phyloP scores from a whole-genome alignment of 1,284 basidiomycete genomes.

The Chalciporus sp. region DNA sequence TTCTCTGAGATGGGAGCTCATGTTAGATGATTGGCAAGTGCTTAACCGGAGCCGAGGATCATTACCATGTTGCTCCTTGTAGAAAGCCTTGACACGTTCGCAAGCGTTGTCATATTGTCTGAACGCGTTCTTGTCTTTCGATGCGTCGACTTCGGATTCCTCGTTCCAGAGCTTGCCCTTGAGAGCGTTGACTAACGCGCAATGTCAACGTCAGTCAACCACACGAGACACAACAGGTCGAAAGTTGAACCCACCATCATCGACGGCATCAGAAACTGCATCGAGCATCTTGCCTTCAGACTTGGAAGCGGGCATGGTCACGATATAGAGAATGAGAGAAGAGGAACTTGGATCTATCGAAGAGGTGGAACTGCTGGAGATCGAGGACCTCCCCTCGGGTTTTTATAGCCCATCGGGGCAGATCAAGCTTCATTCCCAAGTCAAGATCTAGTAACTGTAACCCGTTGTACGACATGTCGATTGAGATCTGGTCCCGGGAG shows the following conservation, averaged over 20 bases:
- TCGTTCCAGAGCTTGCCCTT: conserved; percentile 65
- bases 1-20: conserved; percentile 54
- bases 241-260: conserved; percentile 55
- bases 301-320: conserved; percentile 29
- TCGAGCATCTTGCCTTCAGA: conserved; percentile 52
- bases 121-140: conserved; percentile 80
- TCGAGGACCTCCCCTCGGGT: neutral
- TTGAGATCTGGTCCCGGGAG: neutral
- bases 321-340: neutral
- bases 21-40: conserved; percentile 3
- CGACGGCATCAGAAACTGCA: conserved; percentile 71
- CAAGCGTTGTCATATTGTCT: conserved; percentile 79
- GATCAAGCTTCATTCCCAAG: neutral
- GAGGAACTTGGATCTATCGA: neutral
- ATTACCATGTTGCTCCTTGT: conserved; percentile 84
- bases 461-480: neutral
- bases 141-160: conserved; percentile 65
- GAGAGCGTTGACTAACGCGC: conserved; percentile 60
- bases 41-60: neutral
- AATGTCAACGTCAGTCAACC: neutral
- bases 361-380: neutral
- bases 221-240: too few relatives aligned
- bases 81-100: conserved; percentile 86
- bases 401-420: conserved; percentile 8
- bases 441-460: neutral